Evolutionary conservation across 441 rosid genomes (phyloP).

Genomic region (Melastoma candidum): DNA sequence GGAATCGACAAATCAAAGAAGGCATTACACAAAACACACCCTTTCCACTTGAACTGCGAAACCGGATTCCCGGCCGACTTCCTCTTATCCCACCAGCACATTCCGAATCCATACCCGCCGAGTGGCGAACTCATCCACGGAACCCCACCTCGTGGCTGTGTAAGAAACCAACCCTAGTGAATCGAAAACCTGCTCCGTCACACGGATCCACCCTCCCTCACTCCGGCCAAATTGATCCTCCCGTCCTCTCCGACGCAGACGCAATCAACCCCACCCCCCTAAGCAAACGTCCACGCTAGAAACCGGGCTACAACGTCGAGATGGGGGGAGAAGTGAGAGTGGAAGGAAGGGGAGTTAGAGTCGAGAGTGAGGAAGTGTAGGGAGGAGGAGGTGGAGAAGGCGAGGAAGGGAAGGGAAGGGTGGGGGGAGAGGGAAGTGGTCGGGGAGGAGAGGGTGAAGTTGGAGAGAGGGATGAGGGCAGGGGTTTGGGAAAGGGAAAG

Average conservation of each 20-base stretch:
- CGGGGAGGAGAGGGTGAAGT: slow-evolving; percentile 55
- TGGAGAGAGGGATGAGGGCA: slow-evolving; percentile 24
- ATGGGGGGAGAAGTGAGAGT: slow-evolving; percentile 25
- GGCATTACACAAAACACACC: slow-evolving; percentile 26
- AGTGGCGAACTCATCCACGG: slow-evolving; percentile 70
- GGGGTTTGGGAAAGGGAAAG: slow-evolving; percentile 19
- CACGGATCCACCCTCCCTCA: slow-evolving; percentile 21
- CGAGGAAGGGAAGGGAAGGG: slow-evolving; percentile 31
- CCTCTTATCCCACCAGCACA: slow-evolving; percentile 91
- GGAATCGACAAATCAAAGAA: neutral
- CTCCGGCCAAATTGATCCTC: slow-evolving; percentile 65
- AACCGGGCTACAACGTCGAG: slow-evolving; percentile 48
- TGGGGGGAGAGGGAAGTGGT: slow-evolving; percentile 48
- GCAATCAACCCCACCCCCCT: slow-evolving; percentile 48
- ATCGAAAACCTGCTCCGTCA: slow-evolving; percentile 42
- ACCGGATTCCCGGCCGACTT: slow-evolving; percentile 48
- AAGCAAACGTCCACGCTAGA: slow-evolving; percentile 48
- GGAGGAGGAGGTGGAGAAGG: slow-evolving; percentile 46
- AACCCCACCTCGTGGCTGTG: slow-evolving; percentile 78
- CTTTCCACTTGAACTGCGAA: slow-evolving; percentile 60
- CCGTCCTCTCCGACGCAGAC: slow-evolving; percentile 86
- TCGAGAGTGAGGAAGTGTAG: slow-evolving; percentile 38
- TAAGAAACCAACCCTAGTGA: slow-evolving; percentile 67
- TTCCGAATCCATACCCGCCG: slow-evolving; percentile 72
- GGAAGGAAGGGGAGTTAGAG: slow-evolving; percentile 26